Evolutionary conservation across 2,329 filamentous ascomycete genomes (phyloP).

Genomic region (Orbilia quercus): DNA sequence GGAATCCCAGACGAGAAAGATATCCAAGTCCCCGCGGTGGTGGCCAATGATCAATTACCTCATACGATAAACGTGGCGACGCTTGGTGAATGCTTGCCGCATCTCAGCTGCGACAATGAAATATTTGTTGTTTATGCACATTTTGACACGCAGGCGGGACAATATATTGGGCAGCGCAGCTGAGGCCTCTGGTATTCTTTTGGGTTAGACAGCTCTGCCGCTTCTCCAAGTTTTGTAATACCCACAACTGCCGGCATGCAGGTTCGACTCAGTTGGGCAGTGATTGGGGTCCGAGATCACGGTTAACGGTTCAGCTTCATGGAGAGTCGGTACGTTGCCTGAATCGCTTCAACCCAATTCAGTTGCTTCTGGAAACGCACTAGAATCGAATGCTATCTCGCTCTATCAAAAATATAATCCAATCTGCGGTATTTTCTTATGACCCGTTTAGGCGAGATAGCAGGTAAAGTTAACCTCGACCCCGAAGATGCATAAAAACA

Average conservation of each 20-base stretch:
- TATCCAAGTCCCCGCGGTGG: background rate
- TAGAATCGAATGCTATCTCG: background rate
- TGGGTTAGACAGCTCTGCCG: too few species aligned
- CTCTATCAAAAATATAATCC: too few species aligned
- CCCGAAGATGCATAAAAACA: too few species aligned
- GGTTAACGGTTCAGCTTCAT: constrained; percentile 1
- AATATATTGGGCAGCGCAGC: too few species aligned
- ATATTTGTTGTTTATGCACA: too few species aligned
- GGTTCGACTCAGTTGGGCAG: too few species aligned
- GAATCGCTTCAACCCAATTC: background rate
- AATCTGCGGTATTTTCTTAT: constrained; percentile 1
- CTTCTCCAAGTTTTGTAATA: too few species aligned
- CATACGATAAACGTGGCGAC: background rate
- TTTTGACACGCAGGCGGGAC: too few species aligned
- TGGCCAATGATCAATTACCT: background rate
- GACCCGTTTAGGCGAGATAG: constrained; percentile 37
- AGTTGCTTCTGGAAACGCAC: background rate
- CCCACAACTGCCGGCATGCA: too few species aligned
- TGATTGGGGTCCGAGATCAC: too few species aligned
- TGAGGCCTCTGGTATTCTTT: too few species aligned
- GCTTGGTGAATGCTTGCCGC: constrained; percentile 1
- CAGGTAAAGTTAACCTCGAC: constrained; percentile 2
- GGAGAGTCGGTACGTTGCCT: background rate
- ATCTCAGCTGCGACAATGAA: background rate
- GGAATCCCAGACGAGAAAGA: constrained; percentile 20